Base-by-base conservation (phyloP, 352 stramenopile species). In the Phytophthora agathidicida region DNA sequence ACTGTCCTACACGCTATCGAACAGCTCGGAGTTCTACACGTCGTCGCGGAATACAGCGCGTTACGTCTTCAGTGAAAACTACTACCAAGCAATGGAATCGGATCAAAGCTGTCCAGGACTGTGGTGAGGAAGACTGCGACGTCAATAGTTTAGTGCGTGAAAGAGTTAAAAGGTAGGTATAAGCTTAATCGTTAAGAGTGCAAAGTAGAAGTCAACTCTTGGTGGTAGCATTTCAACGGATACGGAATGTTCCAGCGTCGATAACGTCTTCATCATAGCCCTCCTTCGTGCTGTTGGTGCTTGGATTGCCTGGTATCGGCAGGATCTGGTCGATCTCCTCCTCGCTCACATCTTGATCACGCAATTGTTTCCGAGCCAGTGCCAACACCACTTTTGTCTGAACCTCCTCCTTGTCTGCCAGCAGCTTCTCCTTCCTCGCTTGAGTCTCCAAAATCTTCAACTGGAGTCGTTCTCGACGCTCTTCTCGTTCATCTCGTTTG, bases 81-180 rank as follows among this genome's bases (percentile, higher is more conserved):
- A 88, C 56, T 89, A 88, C 68, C 73, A 88, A 32, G 78, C 75
- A 14, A 80, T 91, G 49, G 77, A 89, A 50, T 87, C 81, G 23
- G 74, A 73, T 17, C 62, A 80, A 30, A 89, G 78, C 24, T 87
- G 69, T 26, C 65, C 42, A 19, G 57, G 47, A 60, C 3, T 75
- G 28, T 68, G 33, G 60, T 74, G 30, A 76, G 20, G 46, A 32
- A 14, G 13, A 38, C 22, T 3, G 10, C 16, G 28, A 16, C 6
- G 48, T 45, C 56, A 37, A 32, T 60, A 48, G 60, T 54, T 65
- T 65, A 60, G n/a, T n/a, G n/a, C n/a, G n/a, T n/a, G n/a, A n/a
- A n/a, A n/a, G n/a, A n/a, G n/a, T n/a, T n/a, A n/a, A n/a, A n/a
- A n/a, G n/a, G n/a, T n/a, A n/a, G n/a, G n/a, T n/a, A n/a, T n/a